Conservation (phyloP, 805 yeast species). For the Lipomyces orientalis region DNA sequence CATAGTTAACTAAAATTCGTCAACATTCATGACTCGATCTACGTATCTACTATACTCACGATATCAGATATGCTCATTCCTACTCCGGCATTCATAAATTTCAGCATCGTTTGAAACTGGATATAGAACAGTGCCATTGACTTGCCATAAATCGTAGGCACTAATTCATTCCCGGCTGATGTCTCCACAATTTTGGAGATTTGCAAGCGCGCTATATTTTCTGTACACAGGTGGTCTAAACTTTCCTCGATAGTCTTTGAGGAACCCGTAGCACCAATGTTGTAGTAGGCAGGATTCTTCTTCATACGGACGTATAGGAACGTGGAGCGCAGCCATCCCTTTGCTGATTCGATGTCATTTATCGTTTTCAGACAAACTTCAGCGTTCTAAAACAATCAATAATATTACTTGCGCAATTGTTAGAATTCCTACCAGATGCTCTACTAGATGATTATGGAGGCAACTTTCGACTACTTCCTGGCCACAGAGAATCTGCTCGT, state of each 20-base stretch:
- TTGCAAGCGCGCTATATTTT: constrained; percentile 46
- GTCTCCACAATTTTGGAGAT: constrained; percentile 45
- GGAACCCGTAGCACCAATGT: constrained; percentile 41
- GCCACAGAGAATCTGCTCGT: constrained; percentile 52
- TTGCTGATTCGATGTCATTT: constrained; percentile 47
- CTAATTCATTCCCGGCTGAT: constrained; percentile 34
- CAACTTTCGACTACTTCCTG: constrained; percentile 55
- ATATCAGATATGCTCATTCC: constrained; percentile 15
- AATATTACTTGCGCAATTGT: constrained; percentile 8
- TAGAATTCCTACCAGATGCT: constrained; percentile 33
- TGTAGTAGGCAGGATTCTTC: constrained; percentile 52
- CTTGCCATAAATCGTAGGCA: constrained; percentile 52
- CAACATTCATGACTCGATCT: neutral
- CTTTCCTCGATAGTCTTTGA: constrained; percentile 44
- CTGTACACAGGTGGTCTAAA: constrained; percentile 47
- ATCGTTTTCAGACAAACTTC: constrained; percentile 54
- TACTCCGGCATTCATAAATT: constrained; percentile 2
- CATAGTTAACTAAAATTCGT: constrained; percentile 31
- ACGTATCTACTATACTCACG: constrained; percentile 1
- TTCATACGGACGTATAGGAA: constrained; percentile 55
- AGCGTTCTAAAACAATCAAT: constrained; percentile 47
- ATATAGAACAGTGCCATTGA: constrained; percentile 59
- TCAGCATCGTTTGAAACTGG: constrained; percentile 52
- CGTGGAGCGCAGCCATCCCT: constrained; percentile 56
- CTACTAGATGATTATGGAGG: constrained; percentile 36